Conservation (phyloP, 768 basidiomycete species). For the Leucogyrophana mollusca region DNA sequence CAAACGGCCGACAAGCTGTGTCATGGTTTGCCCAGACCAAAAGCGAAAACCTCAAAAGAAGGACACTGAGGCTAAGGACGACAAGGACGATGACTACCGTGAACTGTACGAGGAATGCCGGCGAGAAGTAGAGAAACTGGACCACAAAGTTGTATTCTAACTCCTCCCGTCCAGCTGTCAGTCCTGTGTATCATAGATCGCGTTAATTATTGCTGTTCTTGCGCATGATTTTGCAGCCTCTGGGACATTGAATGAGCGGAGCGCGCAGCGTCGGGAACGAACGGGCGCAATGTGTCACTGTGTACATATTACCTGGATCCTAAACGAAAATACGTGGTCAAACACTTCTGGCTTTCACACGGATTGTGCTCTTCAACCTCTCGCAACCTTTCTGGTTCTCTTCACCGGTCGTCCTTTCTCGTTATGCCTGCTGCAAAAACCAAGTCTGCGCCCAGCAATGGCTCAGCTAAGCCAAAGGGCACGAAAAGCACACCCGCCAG, state of each 20-base stretch:
- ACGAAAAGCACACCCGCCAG: slow-evolving; percentile 21
- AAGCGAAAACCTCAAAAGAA: slow-evolving; percentile 70
- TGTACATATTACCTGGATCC: too few species aligned
- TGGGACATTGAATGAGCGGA: too few species aligned
- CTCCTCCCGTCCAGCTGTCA: not conserved
- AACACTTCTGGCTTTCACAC: slow-evolving; percentile 15
- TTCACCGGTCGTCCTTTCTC: slow-evolving; percentile 20
- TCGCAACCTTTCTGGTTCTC: slow-evolving; percentile 29
- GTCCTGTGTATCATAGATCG: not conserved
- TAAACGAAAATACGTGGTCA: not conserved
- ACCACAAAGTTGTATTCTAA: slow-evolving; percentile 68
- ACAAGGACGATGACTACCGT: slow-evolving; percentile 80
- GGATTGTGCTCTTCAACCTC: slow-evolving; percentile 14
- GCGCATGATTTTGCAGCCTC: too few species aligned
- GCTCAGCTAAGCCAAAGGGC: slow-evolving; percentile 35
- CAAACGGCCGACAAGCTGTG: slow-evolving; percentile 97
- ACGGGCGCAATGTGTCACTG: not conserved
- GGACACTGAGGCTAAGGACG: slow-evolving; percentile 52
- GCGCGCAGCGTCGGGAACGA: not conserved
- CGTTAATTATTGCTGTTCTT: slow-evolving; percentile 1
- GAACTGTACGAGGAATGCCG: slow-evolving; percentile 85
- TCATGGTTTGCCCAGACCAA: slow-evolving; percentile 86
- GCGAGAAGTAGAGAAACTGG: slow-evolving; percentile 81
- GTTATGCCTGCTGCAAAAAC: slow-evolving; percentile 47
- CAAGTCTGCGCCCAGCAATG: slow-evolving; percentile 49